Percentiles rank a stretch among this genome's conserved stretches.
Conservation (phyloP, 768 basidiomycete genomes). For the Kondoa subrosea region DNA sequence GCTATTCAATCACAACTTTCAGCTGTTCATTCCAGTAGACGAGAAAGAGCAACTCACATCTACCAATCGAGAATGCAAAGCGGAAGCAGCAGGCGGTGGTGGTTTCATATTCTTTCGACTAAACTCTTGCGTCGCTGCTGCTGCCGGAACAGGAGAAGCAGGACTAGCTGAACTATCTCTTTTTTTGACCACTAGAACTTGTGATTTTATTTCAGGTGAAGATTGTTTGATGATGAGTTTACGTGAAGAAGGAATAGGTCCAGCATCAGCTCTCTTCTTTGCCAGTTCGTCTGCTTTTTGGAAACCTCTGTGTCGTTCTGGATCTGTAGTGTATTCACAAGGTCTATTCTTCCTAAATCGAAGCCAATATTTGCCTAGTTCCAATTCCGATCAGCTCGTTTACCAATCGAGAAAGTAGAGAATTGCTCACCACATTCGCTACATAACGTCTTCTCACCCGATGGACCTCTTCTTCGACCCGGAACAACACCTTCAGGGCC, state of each 20-base stretch:
- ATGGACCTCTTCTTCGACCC: constrained; percentile 70
- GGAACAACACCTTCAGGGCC: constrained; percentile 72
- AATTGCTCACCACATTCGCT: constrained; percentile 66
- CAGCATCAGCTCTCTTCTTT: constrained; percentile 41
- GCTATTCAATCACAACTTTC: constrained; percentile 27
- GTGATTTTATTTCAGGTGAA: constrained; percentile 7
- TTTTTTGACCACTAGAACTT: not conserved
- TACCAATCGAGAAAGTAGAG: not conserved
- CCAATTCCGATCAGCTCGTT: not conserved
- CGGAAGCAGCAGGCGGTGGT: not conserved
- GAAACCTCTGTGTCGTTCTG: constrained; percentile 48
- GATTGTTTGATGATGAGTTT: constrained; percentile 6
- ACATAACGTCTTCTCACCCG: constrained; percentile 79
- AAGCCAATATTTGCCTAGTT: constrained; percentile 76
- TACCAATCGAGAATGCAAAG: not conserved
- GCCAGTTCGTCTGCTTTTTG: constrained; percentile 44
- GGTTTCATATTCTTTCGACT: not conserved
- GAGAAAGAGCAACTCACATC: not conserved
- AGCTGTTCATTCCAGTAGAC: constrained; percentile 12
- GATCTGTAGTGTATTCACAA: constrained; percentile 60
- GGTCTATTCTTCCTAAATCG: constrained; percentile 64
- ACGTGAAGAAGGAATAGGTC: constrained; percentile 5
- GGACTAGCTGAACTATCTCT: constrained; percentile 4
- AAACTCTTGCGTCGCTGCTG: not conserved
- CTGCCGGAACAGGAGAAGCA: not conserved